Conservation (phyloP, 1,284 basidiomycete species). For the Coniophora puteana region DNA sequence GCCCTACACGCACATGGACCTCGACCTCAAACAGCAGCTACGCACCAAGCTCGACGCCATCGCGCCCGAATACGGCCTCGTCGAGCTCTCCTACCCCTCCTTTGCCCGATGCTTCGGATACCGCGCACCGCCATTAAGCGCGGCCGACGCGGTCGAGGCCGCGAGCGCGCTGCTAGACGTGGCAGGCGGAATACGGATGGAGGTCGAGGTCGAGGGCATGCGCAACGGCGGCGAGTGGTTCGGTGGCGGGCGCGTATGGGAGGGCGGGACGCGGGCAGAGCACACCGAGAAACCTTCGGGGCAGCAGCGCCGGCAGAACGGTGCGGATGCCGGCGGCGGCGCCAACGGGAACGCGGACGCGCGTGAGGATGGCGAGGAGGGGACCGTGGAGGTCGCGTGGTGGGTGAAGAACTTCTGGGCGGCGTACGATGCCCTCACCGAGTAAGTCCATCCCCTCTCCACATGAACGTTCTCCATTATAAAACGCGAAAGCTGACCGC, state of each 20-base stretch:
- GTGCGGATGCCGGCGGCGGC: slow-evolving; percentile 17
- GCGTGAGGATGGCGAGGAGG: slow-evolving; percentile 35
- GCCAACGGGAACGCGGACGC: slow-evolving; percentile 30
- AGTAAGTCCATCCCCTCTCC: slow-evolving; percentile 53
- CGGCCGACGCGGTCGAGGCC: slow-evolving; percentile 92
- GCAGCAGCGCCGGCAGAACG: slow-evolving; percentile 34
- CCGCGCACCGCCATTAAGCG: slow-evolving; percentile 81
- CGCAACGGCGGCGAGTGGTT: slow-evolving; percentile 91
- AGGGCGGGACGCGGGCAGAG: slow-evolving; percentile 36
- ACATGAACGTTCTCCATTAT: not conserved
- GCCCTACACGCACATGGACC: slow-evolving; percentile 93
- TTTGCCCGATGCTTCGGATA: slow-evolving; percentile 93
- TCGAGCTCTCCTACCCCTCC: slow-evolving; percentile 91
- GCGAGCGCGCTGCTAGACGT: slow-evolving; percentile 87
- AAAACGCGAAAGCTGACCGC: not conserved
- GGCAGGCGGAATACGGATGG: slow-evolving; percentile 85
- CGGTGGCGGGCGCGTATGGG: slow-evolving; percentile 67
- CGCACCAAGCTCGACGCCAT: slow-evolving; percentile 83
- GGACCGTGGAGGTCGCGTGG: slow-evolving; percentile 60
- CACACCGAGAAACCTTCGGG: slow-evolving; percentile 39
- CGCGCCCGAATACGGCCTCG: slow-evolving; percentile 95
- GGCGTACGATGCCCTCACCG: slow-evolving; percentile 84
- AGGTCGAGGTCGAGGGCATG: slow-evolving; percentile 83
- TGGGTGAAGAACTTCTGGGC: slow-evolving; percentile 92
- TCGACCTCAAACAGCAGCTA: slow-evolving; percentile 85